Percentiles rank a stretch among this genome's conserved stretches.
Conservation (phyloP, 164 flowering plant genomes). For the Dillenia suffruticosa region DNA sequence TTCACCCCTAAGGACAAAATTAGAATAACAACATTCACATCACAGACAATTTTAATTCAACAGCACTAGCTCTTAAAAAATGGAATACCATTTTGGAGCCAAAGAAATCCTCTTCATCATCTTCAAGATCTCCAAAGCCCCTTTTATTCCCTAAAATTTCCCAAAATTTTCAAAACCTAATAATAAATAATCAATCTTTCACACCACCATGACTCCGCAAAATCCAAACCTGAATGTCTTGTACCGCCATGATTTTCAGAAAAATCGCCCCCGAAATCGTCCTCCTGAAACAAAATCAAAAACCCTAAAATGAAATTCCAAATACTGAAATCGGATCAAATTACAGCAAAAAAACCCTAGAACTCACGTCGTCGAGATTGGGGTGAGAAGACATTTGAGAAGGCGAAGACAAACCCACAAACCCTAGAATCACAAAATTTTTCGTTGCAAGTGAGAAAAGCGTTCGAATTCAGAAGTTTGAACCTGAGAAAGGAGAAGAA, state of each 20-base stretch:
- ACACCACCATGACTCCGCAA: not conserved
- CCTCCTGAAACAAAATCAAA: slow-evolving; percentile 42
- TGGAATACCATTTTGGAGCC: slow-evolving; percentile 66
- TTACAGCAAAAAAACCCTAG: not conserved
- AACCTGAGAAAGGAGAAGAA: too few relatives aligned
- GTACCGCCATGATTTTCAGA: slow-evolving; percentile 28
- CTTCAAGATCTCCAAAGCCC: slow-evolving; percentile 87
- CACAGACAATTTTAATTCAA: too few relatives aligned
- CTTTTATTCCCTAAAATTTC: slow-evolving; percentile 66
- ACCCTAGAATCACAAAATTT: slow-evolving; percentile 3
- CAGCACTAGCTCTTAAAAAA: not conserved
- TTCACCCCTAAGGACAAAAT: too few relatives aligned
- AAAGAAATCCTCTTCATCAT: slow-evolving; percentile 90
- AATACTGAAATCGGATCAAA: too few relatives aligned
- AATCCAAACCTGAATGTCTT: slow-evolving; percentile 43
- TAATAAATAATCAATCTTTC: not conserved
- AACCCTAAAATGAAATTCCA: slow-evolving; percentile 1
- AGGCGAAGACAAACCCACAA: slow-evolving; percentile 2
- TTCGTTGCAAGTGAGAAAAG: too few relatives aligned
- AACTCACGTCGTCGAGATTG: slow-evolving; percentile 61
- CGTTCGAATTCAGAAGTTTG: too few relatives aligned
- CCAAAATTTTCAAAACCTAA: not conserved
- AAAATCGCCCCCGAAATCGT: slow-evolving; percentile 85
- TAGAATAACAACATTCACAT: too few relatives aligned
- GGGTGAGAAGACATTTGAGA: slow-evolving; percentile 45